Evolutionary conservation across 441 rosid species (phyloP), one percentile per base, ranked within the genome.

Genomic region (Bruguiera hainesii): DNA sequence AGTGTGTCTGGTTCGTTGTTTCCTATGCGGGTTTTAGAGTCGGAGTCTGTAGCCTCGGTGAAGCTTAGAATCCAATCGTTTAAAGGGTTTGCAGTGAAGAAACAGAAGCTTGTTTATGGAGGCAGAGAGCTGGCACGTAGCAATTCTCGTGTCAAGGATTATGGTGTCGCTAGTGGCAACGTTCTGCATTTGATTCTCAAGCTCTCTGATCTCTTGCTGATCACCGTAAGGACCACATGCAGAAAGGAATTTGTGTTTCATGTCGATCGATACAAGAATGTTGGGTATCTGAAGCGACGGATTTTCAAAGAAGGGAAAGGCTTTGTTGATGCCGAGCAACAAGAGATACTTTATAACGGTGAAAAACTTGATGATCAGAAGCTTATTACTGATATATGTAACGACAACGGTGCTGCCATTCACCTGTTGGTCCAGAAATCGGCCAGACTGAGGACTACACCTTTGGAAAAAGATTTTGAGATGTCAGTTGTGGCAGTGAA

Each of bases 61-160:
- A 94, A 94, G 76, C 89, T 89, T 18, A 78, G 88, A 83, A 91
- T 94, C 78, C 97, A 94, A 78, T 85, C 87, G 1, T 84, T 87
- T 63, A 83, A 94, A 68, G 93, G 96, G 13, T 87, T 83, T 73
- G 86, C 82, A 8, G 96, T 88, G 65, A 88, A 85, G 60, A 86
- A 85, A 51, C 99, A 94, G 83, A 94, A 80, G 68, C 89, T 94
- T 15, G 94, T 91, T 37, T 94, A 72, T 63, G 85, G 88, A 59
- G 99, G 98, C 60, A 78, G 96, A 69, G 96, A 89, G 71, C 79
- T 94, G 42, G 93, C 96, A 0, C 85, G 94, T 20, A 86, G 80
- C 23, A 75, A 83, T 7, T 82, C 89, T 0, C 94, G 83, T 18
- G 87, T 90, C 1, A 89, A 79, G 74, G 97, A 95, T 58, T 95